Conservation (phyloP, 495 filamentous ascomycete genomes). For the Tuber aestivum region DNA sequence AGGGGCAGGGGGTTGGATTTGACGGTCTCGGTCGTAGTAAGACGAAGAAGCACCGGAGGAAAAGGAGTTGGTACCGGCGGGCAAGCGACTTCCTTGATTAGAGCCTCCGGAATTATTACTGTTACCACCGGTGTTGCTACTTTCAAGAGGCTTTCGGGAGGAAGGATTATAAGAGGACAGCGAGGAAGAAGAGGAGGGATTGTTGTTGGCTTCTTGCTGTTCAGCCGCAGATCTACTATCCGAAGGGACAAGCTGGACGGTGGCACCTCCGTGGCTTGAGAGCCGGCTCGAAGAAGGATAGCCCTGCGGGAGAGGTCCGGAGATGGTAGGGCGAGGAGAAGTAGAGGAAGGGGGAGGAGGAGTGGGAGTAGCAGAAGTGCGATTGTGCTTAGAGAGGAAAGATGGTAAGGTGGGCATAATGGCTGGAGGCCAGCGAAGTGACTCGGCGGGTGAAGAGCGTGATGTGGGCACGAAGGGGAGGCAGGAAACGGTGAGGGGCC, state of each 20-base stretch:
- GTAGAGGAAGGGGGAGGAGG: slow-evolving; percentile 13
- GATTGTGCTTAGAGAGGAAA: slow-evolving; percentile 23
- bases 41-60: slow-evolving; percentile 2
- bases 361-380: slow-evolving; percentile 18
- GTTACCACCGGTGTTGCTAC: background rate
- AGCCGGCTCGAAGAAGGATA: slow-evolving; percentile 14
- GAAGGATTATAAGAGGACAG: slow-evolving; percentile 20
- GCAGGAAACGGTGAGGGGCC: slow-evolving; percentile 11
- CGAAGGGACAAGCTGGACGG: slow-evolving; percentile 25
- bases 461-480: slow-evolving; percentile 13
- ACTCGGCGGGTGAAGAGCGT: background rate
- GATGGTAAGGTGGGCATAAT: slow-evolving; percentile 28
- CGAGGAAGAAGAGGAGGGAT: slow-evolving; percentile 27
- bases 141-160: slow-evolving; percentile 21
- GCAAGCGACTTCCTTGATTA: slow-evolving; percentile 6
- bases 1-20: slow-evolving; percentile 12
- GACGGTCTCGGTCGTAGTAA: slow-evolving; percentile 24
- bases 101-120: background rate
- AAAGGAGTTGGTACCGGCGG: background rate
- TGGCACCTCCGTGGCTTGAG: slow-evolving; percentile 19
- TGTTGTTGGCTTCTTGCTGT: slow-evolving; percentile 23
- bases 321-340: slow-evolving; percentile 26
- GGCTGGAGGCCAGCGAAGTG: slow-evolving; percentile 3
- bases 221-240: slow-evolving; percentile 36
- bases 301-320: slow-evolving; percentile 16